A percentile compares a stretch with the other conserved stretches of the same genome.
phyloP scores from a whole-genome alignment of 2,329 filamentous ascomycete species.

The Apiospora saccharicola region DNA sequence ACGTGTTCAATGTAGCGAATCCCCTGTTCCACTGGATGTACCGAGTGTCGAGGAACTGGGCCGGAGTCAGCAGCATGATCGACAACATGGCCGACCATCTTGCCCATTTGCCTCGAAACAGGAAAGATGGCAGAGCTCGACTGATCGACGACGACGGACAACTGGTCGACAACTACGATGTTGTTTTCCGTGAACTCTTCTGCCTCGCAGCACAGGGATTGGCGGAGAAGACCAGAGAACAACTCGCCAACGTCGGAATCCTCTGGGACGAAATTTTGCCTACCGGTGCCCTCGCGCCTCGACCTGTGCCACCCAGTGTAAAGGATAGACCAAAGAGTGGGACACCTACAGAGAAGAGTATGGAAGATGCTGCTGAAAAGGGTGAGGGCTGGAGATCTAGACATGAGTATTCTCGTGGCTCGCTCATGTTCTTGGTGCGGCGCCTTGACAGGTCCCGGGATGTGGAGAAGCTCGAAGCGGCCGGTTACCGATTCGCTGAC shows the following conservation, averaged over 20 bases:
- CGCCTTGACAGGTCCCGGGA: slow-evolving; percentile 65
- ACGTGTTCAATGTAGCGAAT: slow-evolving; percentile 79
- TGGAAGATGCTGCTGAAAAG: slow-evolving; percentile 51
- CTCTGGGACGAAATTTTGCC: slow-evolving; percentile 79
- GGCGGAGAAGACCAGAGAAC: slow-evolving; percentile 69
- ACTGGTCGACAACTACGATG: slow-evolving; percentile 73
- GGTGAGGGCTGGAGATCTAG: slow-evolving; percentile 38
- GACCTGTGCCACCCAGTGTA: slow-evolving; percentile 14
- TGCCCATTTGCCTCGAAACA: slow-evolving; percentile 52
- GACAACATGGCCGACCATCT: slow-evolving; percentile 77
- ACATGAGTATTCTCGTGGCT: slow-evolving; percentile 69
- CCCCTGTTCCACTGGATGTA: slow-evolving; percentile 90
- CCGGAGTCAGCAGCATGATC: slow-evolving; percentile 70
- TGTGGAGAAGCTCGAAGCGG: slow-evolving; percentile 68
- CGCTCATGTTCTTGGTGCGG: slow-evolving; percentile 81
- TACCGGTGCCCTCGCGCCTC: slow-evolving; percentile 57
- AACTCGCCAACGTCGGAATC: slow-evolving; percentile 69
- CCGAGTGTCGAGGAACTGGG: slow-evolving; percentile 81
- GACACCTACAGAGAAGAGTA: slow-evolving; percentile 22
- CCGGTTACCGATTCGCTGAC: slow-evolving; percentile 81
- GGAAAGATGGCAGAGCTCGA: slow-evolving; percentile 49
- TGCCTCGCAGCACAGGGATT: slow-evolving; percentile 81
- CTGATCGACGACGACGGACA: slow-evolving; percentile 62
- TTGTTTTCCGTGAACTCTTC: slow-evolving; percentile 83
- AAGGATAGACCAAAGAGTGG: slow-evolving; percentile 32